Conservation (phyloP, 352 stramenopile species). For the Thalassiosira mediterranea region DNA sequence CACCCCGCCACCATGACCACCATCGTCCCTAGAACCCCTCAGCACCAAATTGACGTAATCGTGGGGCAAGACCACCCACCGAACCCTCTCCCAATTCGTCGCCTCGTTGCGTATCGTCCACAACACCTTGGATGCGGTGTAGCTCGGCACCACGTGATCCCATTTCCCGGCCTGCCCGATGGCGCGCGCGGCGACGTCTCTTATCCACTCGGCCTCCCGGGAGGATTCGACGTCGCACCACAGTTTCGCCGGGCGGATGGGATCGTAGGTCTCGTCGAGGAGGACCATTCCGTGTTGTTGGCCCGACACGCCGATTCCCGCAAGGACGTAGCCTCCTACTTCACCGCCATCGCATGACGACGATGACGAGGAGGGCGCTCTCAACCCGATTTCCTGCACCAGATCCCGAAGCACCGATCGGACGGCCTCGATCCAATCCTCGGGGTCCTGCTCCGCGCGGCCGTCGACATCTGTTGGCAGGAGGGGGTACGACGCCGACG, state of each 20-base stretch:
- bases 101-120: slow-evolving; percentile 51
- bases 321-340: slow-evolving; percentile 1
- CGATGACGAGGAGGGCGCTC: slow-evolving; percentile 1
- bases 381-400: slow-evolving; percentile 7
- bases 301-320: slow-evolving; percentile 39
- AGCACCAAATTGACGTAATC: slow-evolving; percentile 48
- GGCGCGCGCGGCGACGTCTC: no score
- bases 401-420: slow-evolving; percentile 22
- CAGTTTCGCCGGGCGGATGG: slow-evolving; percentile 44
- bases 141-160: slow-evolving; percentile 18
- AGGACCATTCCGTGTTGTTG: slow-evolving; percentile 56
- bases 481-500: slow-evolving; percentile 24
- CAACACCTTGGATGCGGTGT: slow-evolving; percentile 44
- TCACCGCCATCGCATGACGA: neutral
- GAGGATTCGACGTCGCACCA: slow-evolving; percentile 54
- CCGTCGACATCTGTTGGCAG: slow-evolving; percentile 18
- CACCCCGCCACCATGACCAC: neutral
- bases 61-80: slow-evolving; percentile 46
- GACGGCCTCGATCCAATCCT: slow-evolving; percentile 38
- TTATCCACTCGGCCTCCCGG: slow-evolving; percentile 15
- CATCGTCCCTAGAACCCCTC: slow-evolving; percentile 3
- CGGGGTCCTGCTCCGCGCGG: slow-evolving; percentile 48
- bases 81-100: slow-evolving; percentile 23
- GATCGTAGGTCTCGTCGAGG: slow-evolving; percentile 15
- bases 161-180: neutral